Percentiles rank a stretch among this genome's conserved stretches.
Evolutionary conservation across 306 rosid species (phyloP).

Genomic region (Cicer arietinum): DNA sequence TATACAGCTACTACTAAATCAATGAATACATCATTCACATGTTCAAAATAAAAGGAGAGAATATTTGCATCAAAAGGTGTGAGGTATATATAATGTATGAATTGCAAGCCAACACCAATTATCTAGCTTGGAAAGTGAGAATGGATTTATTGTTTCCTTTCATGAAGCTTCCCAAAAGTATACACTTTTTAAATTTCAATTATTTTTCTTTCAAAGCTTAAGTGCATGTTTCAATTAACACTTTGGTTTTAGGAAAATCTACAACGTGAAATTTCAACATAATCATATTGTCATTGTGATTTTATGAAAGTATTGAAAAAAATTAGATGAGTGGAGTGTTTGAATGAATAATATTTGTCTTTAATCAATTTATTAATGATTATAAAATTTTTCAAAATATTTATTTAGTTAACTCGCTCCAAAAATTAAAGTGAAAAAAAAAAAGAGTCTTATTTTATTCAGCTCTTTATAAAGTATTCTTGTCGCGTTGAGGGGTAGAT

Average conservation of each 20-base stretch:
- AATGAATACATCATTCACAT: constrained; percentile 28
- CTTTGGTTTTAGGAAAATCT: no score
- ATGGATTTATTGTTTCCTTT: constrained; percentile 33
- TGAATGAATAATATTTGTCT: background rate
- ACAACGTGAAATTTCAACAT: no score
- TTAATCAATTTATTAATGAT: background rate
- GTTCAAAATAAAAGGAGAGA: constrained; percentile 44
- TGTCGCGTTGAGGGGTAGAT: constrained; percentile 19
- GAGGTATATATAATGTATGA: background rate
- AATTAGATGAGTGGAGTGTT: background rate
- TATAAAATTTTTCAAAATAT: background rate
- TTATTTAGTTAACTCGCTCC: background rate
- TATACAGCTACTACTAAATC: constrained; percentile 18
- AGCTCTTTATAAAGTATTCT: constrained; percentile 35
- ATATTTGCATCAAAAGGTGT: constrained; percentile 50
- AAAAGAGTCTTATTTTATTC: constrained; percentile 2
- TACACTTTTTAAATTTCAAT: constrained; percentile 26
- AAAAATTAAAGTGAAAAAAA: background rate
- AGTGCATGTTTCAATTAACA: no score
- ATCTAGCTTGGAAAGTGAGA: constrained; percentile 30
- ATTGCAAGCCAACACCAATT: constrained; percentile 41
- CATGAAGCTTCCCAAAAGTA: constrained; percentile 45
- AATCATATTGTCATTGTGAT: no score
- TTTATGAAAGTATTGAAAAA: background rate
- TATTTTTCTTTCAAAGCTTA: background rate